A percentile compares a stretch with the other conserved stretches of the same genome.
These are phyloP conservation scores for Cryomyces antarcticus DNA, from an alignment of 495 filamentous ascomycete genomes.

Conservation along the genomic window DNA sequence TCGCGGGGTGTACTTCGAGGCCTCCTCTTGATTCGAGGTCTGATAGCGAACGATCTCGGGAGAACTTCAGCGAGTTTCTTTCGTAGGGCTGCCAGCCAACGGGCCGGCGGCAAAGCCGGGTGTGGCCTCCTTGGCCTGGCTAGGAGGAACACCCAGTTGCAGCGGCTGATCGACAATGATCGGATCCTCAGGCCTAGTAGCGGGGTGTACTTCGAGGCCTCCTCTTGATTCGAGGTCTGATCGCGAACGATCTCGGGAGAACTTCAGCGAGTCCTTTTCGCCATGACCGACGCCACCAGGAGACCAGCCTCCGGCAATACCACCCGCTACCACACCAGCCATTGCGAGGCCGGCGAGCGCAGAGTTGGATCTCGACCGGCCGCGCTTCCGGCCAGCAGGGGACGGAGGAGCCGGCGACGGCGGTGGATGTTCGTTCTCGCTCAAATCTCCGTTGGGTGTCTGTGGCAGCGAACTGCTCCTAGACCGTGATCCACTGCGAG, in stretches of 20 bases:
- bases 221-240: constrained; percentile 28
- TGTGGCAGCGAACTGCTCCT: constrained; percentile 48
- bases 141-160: constrained; percentile 29
- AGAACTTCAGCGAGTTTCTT: constrained; percentile 30
- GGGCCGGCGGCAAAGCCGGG: constrained; percentile 8
- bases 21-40: constrained; percentile 31
- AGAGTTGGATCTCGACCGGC: constrained; percentile 71
- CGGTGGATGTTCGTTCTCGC: constrained; percentile 25
- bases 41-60: constrained; percentile 20
- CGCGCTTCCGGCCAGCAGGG: constrained; percentile 53
- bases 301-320: constrained; percentile 69
- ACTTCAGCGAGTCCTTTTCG: constrained; percentile 27
- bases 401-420: constrained; percentile 33
- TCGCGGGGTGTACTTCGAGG: constrained; percentile 36
- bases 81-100: too few relatives aligned
- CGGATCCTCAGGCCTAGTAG: constrained; percentile 32
- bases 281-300: constrained; percentile 33
- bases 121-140: constrained; percentile 34
- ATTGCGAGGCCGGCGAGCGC: constrained; percentile 66
- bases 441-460: constrained; percentile 43
- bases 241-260: constrained; percentile 22
- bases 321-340: constrained; percentile 75
- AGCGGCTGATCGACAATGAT: constrained; percentile 25
- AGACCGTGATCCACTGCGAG: constrained; percentile 54
- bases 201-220: constrained; percentile 38